Base-by-base conservation (phyloP, 129 eudicot genomes). In the Lactuca saligna region DNA sequence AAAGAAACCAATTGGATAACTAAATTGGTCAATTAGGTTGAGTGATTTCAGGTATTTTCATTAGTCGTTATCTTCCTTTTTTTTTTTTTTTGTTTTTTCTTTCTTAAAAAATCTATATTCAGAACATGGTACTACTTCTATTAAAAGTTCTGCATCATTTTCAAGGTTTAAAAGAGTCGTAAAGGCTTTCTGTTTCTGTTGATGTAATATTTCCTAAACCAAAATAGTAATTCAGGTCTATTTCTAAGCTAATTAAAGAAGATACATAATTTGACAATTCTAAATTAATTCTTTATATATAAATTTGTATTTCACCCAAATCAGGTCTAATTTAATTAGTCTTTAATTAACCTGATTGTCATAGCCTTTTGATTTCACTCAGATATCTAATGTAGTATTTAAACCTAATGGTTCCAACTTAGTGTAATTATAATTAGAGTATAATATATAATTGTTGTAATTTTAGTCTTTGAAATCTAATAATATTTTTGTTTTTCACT, bases 71-170 rank as follows among this genome's bases (percentile, higher is more conserved):
- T 58, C 63, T 58, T 58, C 63, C 15, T 58, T 33, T 58, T 29
- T 25, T 31, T 15, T 10, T 46, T 46, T 46, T 9, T 46, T 46
- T 10, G 3, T 10, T 12, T 46, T 57, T 33, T n/a, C 4, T 61
- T 46, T 42, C 8, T 42, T 42, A 20, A 20, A 20, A 20, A 7
- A 42, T 9, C 0, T 42, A 11, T 46, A 46, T 61, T 37, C 29
- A 61, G 50, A 61, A 61, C 31, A 61, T 61, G 37, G 66, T 61
- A 37, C 66, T 7, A 61, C 15, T 37, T 20, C 31, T 15, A 61
- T 15, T 35, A 42, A 14, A 14, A 32, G 65, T 35, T 61, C 17
- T 61, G 13, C 65, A 35, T 17, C 14, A 2, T 61, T 61, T 60
- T 34, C 20, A 35, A 35, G 9, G 35, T 61, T 61, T 25, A 35